Base-by-base conservation (phyloP, 2,329 filamentous ascomycete genomes). In the Beauveria medogensis region DNA sequence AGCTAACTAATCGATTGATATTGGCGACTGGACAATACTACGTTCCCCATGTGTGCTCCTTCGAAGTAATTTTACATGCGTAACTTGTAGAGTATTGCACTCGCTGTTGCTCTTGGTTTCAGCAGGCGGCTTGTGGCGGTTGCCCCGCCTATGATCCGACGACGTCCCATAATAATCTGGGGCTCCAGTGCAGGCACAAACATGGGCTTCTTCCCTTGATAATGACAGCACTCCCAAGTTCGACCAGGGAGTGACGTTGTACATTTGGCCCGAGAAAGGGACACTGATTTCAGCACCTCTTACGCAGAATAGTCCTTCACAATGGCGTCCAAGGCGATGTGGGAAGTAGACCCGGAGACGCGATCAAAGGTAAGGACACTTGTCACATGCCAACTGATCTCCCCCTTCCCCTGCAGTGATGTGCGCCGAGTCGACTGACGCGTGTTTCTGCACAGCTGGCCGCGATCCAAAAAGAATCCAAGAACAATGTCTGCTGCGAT, bases 261-360 rank as follows among this genome's bases (percentile, higher is more conserved):
- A 30, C 28, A 55, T 41, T 24, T 34, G 50, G 50, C 41, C 8
- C 22, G 50, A 34, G 22, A 22, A 43, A 40, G 41, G 26, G 54
- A 28, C 10, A 3, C 6, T 12, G 20, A 34, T 20, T 22, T 22
- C 41, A 40, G 8, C 22, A 50, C 50, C 50, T 55, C 40, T 60
- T 43, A 22, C 43, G 18, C 34, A 12, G 6, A 9, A 57, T 51
- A 62, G 47, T 59, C 28, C 43, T 62, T 67, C 67, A 69, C 67
- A 61, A 84, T 86, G 84, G 78, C 84, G 67, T 81, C 85, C 71
- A 93, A 92, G 77, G 84, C 82, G 67, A 93, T 96, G 89, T 99
- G 94, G 94, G 94, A 99, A 79, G 92, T 99, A 67, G 94, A 99
- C 76, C 94, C 94, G 54, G 93, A 97, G 81, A 97, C 93, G 64